These are phyloP conservation scores for Talaromyces ruber DNA, from an alignment of 495 filamentous ascomycete genomes.

Conservation along the genomic window DNA sequence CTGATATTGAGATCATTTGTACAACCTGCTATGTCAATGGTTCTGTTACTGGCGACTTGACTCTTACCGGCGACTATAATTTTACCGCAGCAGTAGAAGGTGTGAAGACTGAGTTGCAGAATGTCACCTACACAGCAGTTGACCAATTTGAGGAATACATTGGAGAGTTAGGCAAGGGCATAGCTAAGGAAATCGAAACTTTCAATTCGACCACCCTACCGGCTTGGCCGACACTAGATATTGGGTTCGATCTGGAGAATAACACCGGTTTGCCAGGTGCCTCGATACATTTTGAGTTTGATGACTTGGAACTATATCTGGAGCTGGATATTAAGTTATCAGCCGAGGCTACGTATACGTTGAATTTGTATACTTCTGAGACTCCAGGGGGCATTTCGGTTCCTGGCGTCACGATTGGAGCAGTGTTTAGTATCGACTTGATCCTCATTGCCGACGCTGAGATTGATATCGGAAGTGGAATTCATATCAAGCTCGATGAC, in stretches of 20 bases:
- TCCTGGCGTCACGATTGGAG: conserved; percentile 28
- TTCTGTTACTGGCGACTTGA: conserved; percentile 28
- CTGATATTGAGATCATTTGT: conserved; percentile 32
- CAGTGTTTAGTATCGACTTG: conserved; percentile 36
- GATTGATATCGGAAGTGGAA: conserved; percentile 41
- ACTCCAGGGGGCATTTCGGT: conserved; percentile 30
- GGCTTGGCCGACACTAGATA: conserved; percentile 17
- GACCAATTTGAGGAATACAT: conserved; percentile 8
- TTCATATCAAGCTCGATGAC: conserved; percentile 44
- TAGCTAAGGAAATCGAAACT: conserved; percentile 3
- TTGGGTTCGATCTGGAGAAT: conserved; percentile 22
- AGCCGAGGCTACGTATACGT: conserved; percentile 32
- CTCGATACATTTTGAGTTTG: conserved; percentile 36
- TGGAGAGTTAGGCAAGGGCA: conserved; percentile 9
- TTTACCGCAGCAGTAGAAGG: conserved; percentile 23
- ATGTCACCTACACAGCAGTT: conserved; percentile 16
- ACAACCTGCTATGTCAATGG: conserved; percentile 45
- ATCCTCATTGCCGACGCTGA: conserved; percentile 35
- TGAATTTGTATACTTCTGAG: conserved; percentile 40
- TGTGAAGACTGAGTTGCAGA: conserved; percentile 21
- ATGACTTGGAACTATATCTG: conserved; percentile 44
- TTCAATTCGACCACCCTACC: conserved; percentile 3
- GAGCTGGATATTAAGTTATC: conserved; percentile 34
- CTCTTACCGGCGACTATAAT: conserved; percentile 29
- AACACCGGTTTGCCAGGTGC: conserved; percentile 33